These are phyloP conservation scores for Epichloe sibirici DNA, from an alignment of 2,329 filamentous ascomycete species.

Conservation along the genomic window DNA sequence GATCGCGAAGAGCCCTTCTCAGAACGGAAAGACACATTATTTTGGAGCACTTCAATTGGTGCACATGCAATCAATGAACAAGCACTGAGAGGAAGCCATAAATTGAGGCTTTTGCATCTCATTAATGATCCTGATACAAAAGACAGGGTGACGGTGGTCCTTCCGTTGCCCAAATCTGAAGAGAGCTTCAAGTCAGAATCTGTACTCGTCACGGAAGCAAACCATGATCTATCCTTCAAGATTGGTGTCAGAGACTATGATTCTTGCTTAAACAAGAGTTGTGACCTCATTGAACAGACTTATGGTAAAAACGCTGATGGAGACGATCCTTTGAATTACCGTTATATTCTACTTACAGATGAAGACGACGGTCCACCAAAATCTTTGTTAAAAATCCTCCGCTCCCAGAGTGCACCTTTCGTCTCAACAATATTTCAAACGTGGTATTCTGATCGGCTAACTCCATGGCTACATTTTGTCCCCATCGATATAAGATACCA, in stretches of 20 bases:
- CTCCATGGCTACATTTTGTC: conserved; percentile 70
- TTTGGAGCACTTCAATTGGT: conserved; percentile 63
- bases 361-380: conserved; percentile 53
- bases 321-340: conserved; percentile 46
- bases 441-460: conserved; percentile 66
- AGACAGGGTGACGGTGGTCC: conserved; percentile 41
- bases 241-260: conserved; percentile 48
- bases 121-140: conserved; percentile 42
- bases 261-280: conserved; percentile 37
- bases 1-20: conserved; percentile 36
- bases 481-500: conserved; percentile 64
- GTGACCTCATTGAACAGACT: conserved; percentile 15
- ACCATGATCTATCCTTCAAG: conserved; percentile 39
- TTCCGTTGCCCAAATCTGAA: conserved; percentile 29
- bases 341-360: conserved; percentile 63
- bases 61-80: conserved; percentile 38
- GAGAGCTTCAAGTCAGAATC: conserved; percentile 41
- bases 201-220: conserved; percentile 40
- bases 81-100: conserved; percentile 53
- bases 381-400: conserved; percentile 49
- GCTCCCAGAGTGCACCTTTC: conserved; percentile 56
- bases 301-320: conserved; percentile 27
- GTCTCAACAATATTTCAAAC: conserved; percentile 61
- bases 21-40: conserved; percentile 51
- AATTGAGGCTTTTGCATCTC: conserved; percentile 60